A percentile compares a stretch with the other conserved stretches of the same genome.
These are phyloP conservation scores for Podila verticillata DNA, from an alignment of 192 early-diverging fungal genomes.

Conservation along the genomic window DNA sequence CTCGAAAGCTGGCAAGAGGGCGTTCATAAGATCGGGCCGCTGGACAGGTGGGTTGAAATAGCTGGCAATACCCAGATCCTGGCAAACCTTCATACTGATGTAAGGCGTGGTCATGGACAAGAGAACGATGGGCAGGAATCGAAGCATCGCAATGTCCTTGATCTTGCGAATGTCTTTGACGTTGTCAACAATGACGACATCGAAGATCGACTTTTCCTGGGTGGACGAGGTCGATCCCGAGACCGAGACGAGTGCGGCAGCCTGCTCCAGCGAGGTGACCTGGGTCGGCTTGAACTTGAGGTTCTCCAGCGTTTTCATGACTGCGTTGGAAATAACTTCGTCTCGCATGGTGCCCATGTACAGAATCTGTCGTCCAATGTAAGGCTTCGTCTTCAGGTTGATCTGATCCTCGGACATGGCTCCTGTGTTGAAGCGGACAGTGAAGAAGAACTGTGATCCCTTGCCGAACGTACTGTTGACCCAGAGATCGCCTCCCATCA, in stretches of 20 bases:
- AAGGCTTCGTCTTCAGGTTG: conserved; percentile 63
- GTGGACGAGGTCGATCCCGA: conserved; percentile 23
- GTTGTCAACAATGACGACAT: conserved; percentile 75
- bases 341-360: conserved; percentile 68
- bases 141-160: conserved; percentile 65
- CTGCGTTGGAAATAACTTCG: conserved; percentile 31
- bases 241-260: conserved; percentile 48
- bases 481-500: conserved; percentile 84
- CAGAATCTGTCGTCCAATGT: conserved; percentile 71
- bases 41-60: conserved; percentile 75
- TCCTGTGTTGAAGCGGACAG: conserved; percentile 62
- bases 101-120: conserved; percentile 62
- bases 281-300: conserved; percentile 58
- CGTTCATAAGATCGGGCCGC: conserved; percentile 70
- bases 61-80: conserved; percentile 74
- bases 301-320: conserved; percentile 59
- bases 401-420: conserved; percentile 50
- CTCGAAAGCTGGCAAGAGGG: conserved; percentile 78
- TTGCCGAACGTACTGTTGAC: conserved; percentile 77
- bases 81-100: conserved; percentile 75
- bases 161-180: conserved; percentile 68
- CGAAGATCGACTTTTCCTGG: conserved; percentile 59
- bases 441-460: conserved; percentile 85
- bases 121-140: conserved; percentile 81
- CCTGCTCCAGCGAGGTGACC: conserved; percentile 59